Evolutionary conservation across 768 basidiomycete genomes (phyloP).

Genomic region (Sistotremastrum suecicum): DNA sequence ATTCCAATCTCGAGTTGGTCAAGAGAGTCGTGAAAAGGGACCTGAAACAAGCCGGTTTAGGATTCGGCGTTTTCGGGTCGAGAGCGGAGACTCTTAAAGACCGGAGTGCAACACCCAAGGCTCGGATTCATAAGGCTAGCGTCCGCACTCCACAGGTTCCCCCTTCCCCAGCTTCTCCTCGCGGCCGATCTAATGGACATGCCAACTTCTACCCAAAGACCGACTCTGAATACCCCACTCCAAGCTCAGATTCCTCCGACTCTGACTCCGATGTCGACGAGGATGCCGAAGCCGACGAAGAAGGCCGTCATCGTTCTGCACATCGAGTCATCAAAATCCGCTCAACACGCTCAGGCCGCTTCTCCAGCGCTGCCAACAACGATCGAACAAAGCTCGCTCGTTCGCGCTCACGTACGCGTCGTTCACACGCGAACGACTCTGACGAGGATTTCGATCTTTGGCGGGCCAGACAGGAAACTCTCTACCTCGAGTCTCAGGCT

Average conservation of each 20-base stretch:
- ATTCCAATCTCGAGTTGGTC: conserved; percentile 53
- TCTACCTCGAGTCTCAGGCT: too few relatives aligned
- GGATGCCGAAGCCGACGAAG: conserved; percentile 33
- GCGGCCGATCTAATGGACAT: not conserved
- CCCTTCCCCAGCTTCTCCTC: not conserved
- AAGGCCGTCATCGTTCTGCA: conserved; percentile 43
- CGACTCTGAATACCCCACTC: too few relatives aligned
- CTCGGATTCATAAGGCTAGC: too few relatives aligned
- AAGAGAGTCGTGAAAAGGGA: conserved; percentile 63
- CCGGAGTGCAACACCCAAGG: not conserved
- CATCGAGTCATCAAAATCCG: conserved; percentile 53
- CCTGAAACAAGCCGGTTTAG: conserved; percentile 49
- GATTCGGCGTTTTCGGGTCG: conserved; percentile 64
- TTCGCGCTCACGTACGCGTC: conserved; percentile 61
- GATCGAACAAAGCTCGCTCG: conserved; percentile 27
- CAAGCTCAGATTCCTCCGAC: too few relatives aligned
- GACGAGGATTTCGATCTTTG: conserved; percentile 37
- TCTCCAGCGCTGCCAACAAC: not conserved
- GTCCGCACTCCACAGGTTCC: too few relatives aligned
- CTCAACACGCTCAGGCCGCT: conserved; percentile 21
- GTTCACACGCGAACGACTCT: conserved; percentile 44
- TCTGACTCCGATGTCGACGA: conserved; percentile 15
- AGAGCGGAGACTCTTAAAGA: not conserved
- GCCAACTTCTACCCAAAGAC: not conserved
- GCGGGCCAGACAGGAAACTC: conserved; percentile 24